Percentiles rank a stretch among this genome's conserved stretches.
Conservation (phyloP, 129 eudicot genomes). For the Flaveria bidentis region DNA sequence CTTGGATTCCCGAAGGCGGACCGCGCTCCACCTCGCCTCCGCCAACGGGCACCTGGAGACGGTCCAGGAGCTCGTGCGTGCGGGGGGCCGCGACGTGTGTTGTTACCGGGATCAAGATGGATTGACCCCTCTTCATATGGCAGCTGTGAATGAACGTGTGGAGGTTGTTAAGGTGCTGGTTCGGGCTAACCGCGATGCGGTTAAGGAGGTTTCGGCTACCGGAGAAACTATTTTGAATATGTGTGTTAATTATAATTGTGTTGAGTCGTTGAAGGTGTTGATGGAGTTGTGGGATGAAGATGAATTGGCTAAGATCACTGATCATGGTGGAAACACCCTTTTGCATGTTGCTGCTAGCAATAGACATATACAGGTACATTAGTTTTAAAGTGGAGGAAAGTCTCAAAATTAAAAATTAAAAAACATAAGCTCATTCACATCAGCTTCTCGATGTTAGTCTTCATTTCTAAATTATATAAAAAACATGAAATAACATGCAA, state of each 20-base stretch:
- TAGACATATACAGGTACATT: constrained; percentile 37
- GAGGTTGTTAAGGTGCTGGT: constrained; percentile 29
- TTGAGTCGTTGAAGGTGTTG: constrained; percentile 37
- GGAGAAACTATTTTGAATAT: constrained; percentile 32
- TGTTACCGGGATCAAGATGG: constrained; percentile 29
- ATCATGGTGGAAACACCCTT: constrained; percentile 42
- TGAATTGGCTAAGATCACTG: constrained; percentile 24
- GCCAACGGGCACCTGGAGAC: constrained; percentile 21
- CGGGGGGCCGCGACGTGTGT: background rate
- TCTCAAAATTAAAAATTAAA: too few relatives aligned
- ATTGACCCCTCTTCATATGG: constrained; percentile 31
- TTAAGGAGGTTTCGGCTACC: constrained; percentile 10
- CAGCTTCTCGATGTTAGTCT: too few relatives aligned
- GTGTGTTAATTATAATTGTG: constrained; percentile 32
- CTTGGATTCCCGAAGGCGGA: constrained; percentile 20
- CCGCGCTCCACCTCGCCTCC: constrained; percentile 34
- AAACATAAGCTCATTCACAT: too few relatives aligned
- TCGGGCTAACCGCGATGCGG: constrained; percentile 15
- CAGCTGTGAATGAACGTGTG: constrained; percentile 31
- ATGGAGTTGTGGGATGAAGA: constrained; percentile 17
- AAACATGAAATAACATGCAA: too few relatives aligned
- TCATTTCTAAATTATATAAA: too few relatives aligned
- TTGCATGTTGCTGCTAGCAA: constrained; percentile 39
- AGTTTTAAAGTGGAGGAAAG: too few relatives aligned
- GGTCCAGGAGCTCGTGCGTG: constrained; percentile 18